Base-by-base conservation (phyloP, 2,329 filamentous ascomycete species). In the Metarhizium anisopliae region DNA sequence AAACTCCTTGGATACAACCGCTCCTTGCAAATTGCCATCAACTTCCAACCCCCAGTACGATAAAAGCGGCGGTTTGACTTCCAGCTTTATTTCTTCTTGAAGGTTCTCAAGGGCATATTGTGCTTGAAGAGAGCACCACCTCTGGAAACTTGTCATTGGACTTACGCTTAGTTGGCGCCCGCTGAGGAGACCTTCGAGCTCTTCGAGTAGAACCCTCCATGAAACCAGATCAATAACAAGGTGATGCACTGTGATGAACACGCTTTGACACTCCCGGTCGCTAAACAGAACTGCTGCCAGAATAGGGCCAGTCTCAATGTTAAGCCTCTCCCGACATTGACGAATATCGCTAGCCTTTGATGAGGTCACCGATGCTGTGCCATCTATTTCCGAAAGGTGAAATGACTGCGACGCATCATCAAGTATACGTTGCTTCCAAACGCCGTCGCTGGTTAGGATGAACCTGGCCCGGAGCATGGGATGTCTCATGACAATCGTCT, bases 161-260 rank as follows among this genome's bases (percentile, higher is more conserved):
- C 47, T 50, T 5, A 14, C 2, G 29, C 13, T 18, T 20, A 35
- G 30, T 20, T 18, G 16, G 16, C 35, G n/a, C 18, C 32, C 30
- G 0, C 20, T 51, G 2, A 61, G 36, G 14, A 53, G 36, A 8
- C 56, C 56, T 29, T 60, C 58, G 10, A 62, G 50, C 7, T 62
- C 58, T 14, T 55, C 43, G 45, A 54, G 51, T 2, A 62, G 20
- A 20, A 61, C 77, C 11, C 77, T 75, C 47, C 76, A 79, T 29
- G 77, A 79, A 58, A 78, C 78, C 61, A 79, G 75, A 60, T 78
- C 76, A 35, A 66, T 61, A n/a, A 61, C 59, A 3, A 60, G 25
- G 50, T 62, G 60, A 51, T 62, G 61, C 10, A 40, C 13, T 1
- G 57, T 55, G 2, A 45, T 55, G 25, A 59, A 50, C 13, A 40